Base-by-base conservation (phyloP, 495 filamentous ascomycete species). In the Coniosporium apollinis region DNA sequence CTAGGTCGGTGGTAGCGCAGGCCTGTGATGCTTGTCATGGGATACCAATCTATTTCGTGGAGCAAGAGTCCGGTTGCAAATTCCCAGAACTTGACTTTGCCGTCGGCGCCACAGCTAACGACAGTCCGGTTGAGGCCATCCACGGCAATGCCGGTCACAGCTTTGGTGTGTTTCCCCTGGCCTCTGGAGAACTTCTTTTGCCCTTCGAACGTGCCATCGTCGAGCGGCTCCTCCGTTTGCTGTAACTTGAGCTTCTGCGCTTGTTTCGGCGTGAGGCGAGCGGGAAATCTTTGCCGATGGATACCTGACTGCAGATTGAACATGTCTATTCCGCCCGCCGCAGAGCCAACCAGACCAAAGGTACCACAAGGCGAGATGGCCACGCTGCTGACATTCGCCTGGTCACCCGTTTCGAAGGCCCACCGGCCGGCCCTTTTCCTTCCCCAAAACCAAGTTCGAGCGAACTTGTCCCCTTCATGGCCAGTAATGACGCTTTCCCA, bases 31-130 rank as follows among this genome's bases (percentile, higher is more conserved):
- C 69, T 64, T n/a, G 77, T 70, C 67, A 80, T 83, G 3, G 74
- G 74, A 41, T 72, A 67, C 85, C 82, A 93, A 51, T 92, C 69
- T 29, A 96, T 71, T 49, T 94, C 73, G 43, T 86, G 69, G 11
- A 81, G 51, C 2, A 94, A 65, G 33, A 67, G 63, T 5, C 85
- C 87, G 1, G 80, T 77, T 7, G 66, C 57, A 35, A 96, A 89
- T 43, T 93, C 83, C 89, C 89, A 99, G 53, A 99, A 96, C 64
- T 96, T 96, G 43, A 99, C 65, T 50, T 76, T 89, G n/a, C 91
- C 91, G 54, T 99, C 89, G 17, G 83, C 56, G 2, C 81, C 74
- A 51, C 82, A 91, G 37, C 83, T 92, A 21, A 89, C 74, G 32
- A 94, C 65, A 15, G 65, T 69, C 25, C 70, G 74, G 51, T 96